Evolutionary conservation across 1,284 basidiomycete species (phyloP).

Genomic region (Cutaneotrichosporon arboriforme): DNA sequence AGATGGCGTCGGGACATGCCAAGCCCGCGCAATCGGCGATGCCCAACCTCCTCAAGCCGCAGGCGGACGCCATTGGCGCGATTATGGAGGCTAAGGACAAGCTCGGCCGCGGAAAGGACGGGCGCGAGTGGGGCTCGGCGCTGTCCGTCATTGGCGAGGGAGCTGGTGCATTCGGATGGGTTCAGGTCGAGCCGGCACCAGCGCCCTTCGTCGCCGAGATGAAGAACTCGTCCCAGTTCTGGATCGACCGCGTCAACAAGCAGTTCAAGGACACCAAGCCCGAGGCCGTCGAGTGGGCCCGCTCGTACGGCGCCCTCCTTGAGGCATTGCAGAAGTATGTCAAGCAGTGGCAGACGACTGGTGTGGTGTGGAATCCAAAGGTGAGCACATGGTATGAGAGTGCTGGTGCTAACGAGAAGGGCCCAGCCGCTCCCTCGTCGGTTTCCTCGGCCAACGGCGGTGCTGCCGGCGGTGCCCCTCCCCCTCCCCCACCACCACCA

Average conservation of each 20-base stretch:
- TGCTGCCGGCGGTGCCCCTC: slow-evolving; percentile 1
- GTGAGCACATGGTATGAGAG: slow-evolving; percentile 47
- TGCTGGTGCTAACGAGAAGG: slow-evolving; percentile 2
- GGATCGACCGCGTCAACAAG: slow-evolving; percentile 84
- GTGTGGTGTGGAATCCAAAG: slow-evolving; percentile 82
- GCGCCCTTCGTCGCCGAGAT: slow-evolving; percentile 75
- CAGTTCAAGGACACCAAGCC: slow-evolving; percentile 87
- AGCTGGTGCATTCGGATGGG: slow-evolving; percentile 84
- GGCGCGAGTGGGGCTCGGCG: slow-evolving; percentile 76
- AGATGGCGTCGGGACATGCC: slow-evolving; percentile 65
- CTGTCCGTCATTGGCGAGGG: slow-evolving; percentile 77
- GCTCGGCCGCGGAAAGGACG: slow-evolving; percentile 59
- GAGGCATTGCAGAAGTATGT: slow-evolving; percentile 79
- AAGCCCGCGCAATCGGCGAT: slow-evolving; percentile 62
- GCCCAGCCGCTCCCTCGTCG: slow-evolving; percentile 9
- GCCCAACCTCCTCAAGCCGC: slow-evolving; percentile 58
- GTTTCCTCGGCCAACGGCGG: background rate
- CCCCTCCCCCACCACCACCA: slow-evolving; percentile 52
- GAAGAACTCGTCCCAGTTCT: slow-evolving; percentile 85
- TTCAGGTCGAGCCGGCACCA: slow-evolving; percentile 63
- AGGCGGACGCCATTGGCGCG: slow-evolving; percentile 68
- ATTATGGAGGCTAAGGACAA: slow-evolving; percentile 77
- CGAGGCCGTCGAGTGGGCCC: slow-evolving; percentile 86
- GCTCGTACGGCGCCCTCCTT: slow-evolving; percentile 64
- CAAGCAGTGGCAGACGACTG: slow-evolving; percentile 79